A percentile compares a stretch with the other conserved stretches of the same genome.
phyloP scores from a whole-genome alignment of 495 filamentous ascomycete species.

The Aspergillus biplanus region DNA sequence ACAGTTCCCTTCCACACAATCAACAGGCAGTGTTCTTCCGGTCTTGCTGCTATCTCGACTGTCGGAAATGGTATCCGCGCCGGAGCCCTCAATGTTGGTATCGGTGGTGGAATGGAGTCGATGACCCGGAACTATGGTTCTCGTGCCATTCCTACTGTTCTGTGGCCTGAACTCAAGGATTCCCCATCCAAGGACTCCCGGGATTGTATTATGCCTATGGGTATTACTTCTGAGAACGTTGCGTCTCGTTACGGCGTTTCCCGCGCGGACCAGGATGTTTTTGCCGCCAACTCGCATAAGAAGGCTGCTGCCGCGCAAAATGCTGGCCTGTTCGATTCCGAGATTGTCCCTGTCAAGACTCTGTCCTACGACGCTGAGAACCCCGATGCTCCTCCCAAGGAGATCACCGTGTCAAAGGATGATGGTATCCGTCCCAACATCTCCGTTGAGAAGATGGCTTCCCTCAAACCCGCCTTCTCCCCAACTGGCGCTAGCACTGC shows the following conservation, averaged over 20 bases:
- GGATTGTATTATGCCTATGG: constrained; percentile 95
- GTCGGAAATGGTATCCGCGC: constrained; percentile 72
- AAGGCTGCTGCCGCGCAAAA: constrained; percentile 70
- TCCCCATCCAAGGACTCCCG: constrained; percentile 66
- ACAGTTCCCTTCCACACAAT: constrained; percentile 78
- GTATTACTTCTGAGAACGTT: constrained; percentile 90
- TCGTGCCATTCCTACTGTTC: constrained; percentile 76
- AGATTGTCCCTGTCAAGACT: constrained; percentile 76
- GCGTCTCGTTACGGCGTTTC: constrained; percentile 74
- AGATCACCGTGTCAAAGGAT: constrained; percentile 68
- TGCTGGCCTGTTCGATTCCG: constrained; percentile 70
- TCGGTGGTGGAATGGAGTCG: constrained; percentile 90
- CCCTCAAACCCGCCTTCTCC: constrained; percentile 85
- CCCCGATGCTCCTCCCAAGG: constrained; percentile 63
- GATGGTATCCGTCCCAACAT: constrained; percentile 77
- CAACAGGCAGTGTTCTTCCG: constrained; percentile 84
- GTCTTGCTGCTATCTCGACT: constrained; percentile 71
- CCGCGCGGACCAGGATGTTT: constrained; percentile 78
- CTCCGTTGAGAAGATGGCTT: constrained; percentile 68
- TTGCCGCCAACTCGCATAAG: constrained; percentile 73
- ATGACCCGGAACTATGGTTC: constrained; percentile 90
- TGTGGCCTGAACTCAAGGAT: constrained; percentile 75
- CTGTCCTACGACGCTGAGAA: constrained; percentile 59
- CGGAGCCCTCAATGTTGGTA: constrained; percentile 74
- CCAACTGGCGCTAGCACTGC: constrained; percentile 75